Base-by-base conservation (phyloP, 2,329 filamentous ascomycete genomes). In the Cadophora sp. region DNA sequence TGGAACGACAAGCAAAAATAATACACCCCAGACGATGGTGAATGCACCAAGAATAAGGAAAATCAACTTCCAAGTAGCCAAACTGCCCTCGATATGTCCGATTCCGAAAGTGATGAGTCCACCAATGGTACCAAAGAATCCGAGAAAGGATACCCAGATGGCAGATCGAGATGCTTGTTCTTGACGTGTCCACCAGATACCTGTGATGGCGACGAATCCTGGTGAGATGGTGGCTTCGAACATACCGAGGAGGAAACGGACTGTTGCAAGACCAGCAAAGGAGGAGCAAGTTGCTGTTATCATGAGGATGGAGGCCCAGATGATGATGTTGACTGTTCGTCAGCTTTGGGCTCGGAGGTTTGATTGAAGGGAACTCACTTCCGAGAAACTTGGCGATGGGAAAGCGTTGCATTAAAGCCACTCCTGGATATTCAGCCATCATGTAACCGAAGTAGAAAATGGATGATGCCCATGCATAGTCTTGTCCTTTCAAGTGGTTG, bases 381-480 rank as follows among this genome's bases (percentile, higher is more conserved):
- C 77, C 79, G 16, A 84, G 86, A 74, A 89, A 89, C 73, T 89
- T 89, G 0, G 85, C 87, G 5, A 80, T 72, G 8, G 78, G 78
- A 45, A 79, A 74, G n/a, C 71, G 72, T 65, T 79, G 78, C 16
- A 79, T 69, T 0, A 79, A 65, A 27, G 66, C 71, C 22, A 74
- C 74, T n/a, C 72, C 73, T 16, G 77, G 78, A 9, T 79, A 76
- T 55, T 76, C 77, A 66, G 74, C 76, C 39, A 78, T 60, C 24
- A 80, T 70, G 59, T 80, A 80, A 22, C 78, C 77, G 45, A 79
- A 71, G 55, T 73, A 74, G 62, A 74, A 73, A 33, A 82, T 76
- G 13, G n/a, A 68, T 39, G 59, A 68, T 30, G 56, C 60, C 82
- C 82, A 84, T 70, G 82, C 79, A 68, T 83, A 83, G 60, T 83